Percentiles rank a stretch among this genome's conserved stretches.
These are phyloP conservation scores for Vigna nakashimae DNA, from an alignment of 306 rosid genomes.

Conservation along the genomic window DNA sequence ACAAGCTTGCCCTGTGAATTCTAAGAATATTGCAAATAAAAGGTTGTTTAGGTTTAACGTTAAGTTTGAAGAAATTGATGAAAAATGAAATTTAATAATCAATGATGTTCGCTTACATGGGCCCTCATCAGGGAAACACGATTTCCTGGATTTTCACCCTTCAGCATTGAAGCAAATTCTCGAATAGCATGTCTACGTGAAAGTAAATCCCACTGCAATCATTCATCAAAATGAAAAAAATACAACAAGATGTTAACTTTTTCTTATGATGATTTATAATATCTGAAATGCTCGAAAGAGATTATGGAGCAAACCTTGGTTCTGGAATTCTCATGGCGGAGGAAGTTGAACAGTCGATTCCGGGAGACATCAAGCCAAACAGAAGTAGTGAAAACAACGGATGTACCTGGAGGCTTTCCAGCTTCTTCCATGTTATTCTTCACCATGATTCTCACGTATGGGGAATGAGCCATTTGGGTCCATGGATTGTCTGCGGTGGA, in stretches of 20 bases:
- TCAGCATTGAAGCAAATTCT: conserved; percentile 43
- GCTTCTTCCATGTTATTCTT: background rate
- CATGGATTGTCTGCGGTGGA: conserved; percentile 46
- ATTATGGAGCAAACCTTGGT: conserved; percentile 42
- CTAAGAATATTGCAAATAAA: conserved; percentile 44
- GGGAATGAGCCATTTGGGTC: conserved; percentile 32
- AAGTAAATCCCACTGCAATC: conserved; percentile 63
- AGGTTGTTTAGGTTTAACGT: background rate
- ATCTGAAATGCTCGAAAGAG: background rate
- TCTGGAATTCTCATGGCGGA: conserved; percentile 52
- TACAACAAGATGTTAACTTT: too few species aligned
- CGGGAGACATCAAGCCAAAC: conserved; percentile 47
- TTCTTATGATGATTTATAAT: background rate
- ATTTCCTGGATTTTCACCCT: conserved; percentile 51
- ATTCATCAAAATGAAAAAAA: background rate
- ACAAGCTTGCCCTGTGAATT: conserved; percentile 36
- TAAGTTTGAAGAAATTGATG: background rate
- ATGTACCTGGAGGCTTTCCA: conserved; percentile 41
- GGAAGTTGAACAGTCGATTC: conserved; percentile 53
- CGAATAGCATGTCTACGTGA: conserved; percentile 30
- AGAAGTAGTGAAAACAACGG: conserved; percentile 51
- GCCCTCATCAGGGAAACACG: conserved; percentile 58
- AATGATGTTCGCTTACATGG: conserved; percentile 47
- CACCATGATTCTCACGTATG: conserved; percentile 43
- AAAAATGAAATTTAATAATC: background rate